Conservation (phyloP, 208 protist genomes). For the Wallacemonas sp. region DNA sequence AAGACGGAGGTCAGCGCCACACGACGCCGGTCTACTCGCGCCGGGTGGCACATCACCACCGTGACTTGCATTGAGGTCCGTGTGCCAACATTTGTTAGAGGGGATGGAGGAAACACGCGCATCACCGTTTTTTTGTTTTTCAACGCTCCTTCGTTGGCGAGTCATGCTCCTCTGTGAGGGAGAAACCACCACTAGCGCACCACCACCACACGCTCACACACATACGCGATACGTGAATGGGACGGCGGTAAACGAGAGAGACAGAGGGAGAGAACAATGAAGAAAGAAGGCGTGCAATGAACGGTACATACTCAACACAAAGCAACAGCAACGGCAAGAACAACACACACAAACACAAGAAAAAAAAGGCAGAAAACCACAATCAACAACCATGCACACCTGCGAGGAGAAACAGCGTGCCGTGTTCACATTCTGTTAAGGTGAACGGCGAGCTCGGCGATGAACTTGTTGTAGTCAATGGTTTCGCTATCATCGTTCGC, state of each 20-base stretch:
- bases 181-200: too few relatives aligned
- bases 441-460: constrained; percentile 43
- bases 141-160: background rate
- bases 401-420: background rate
- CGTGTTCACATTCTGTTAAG: constrained; percentile 51
- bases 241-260: too few relatives aligned
- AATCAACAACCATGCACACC: background rate
- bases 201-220: too few relatives aligned
- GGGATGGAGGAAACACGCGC: too few relatives aligned
- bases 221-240: too few relatives aligned
- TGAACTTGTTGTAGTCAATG: constrained; percentile 76
- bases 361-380: background rate
- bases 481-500: constrained; percentile 44
- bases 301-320: constrained; percentile 7
- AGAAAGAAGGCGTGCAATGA: background rate
- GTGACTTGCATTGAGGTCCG: too few relatives aligned
- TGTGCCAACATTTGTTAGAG: too few relatives aligned
- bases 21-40: too few relatives aligned
- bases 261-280: background rate
- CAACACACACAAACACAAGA: background rate
- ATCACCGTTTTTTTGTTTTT: constrained; percentile 11
- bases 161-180: background rate
- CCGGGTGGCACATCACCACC: too few relatives aligned
- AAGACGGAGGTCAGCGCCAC: too few relatives aligned
- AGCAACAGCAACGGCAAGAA: constrained; percentile 17